A percentile compares a stretch with the other conserved stretches of the same genome.
Evolutionary conservation across 441 rosid genomes (phyloP).

Genomic region (Pelargonium fulgidum): DNA sequence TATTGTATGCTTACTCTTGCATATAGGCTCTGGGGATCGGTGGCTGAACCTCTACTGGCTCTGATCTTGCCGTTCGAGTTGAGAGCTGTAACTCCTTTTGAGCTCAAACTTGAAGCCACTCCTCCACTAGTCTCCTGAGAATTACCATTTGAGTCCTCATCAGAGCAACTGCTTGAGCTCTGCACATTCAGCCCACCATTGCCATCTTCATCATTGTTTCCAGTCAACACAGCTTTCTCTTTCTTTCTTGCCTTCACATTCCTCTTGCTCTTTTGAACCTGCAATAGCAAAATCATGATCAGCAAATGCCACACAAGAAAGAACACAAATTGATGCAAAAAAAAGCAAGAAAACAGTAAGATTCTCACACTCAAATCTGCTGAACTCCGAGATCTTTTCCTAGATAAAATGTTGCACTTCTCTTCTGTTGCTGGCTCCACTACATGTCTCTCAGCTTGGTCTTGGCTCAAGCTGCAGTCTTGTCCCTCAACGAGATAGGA

Average conservation of each 20-base stretch:
- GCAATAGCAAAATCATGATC: conserved; percentile 4
- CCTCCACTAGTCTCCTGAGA: conserved; percentile 41
- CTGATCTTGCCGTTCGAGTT: conserved; percentile 49
- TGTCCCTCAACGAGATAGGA: conserved; percentile 37
- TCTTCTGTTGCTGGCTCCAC: conserved; percentile 15
- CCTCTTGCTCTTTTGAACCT: conserved; percentile 40
- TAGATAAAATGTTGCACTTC: conserved; percentile 29
- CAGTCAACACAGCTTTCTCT: conserved; percentile 28
- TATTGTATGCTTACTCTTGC: conserved; percentile 42
- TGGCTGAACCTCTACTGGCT: conserved; percentile 58
- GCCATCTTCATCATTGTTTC: conserved; percentile 33
- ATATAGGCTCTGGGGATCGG: conserved; percentile 72
- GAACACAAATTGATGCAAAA: background rate
- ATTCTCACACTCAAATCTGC: conserved; percentile 40
- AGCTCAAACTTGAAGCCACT: conserved; percentile 24
- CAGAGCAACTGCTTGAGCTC: conserved; percentile 47
- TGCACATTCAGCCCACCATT: conserved; percentile 25
- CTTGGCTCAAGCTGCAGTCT: conserved; percentile 25
- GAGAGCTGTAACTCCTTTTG: conserved; percentile 31
- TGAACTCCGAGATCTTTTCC: conserved; percentile 37
- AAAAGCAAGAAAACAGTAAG: background rate
- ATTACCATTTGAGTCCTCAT: conserved; percentile 45
- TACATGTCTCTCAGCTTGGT: conserved; percentile 2
- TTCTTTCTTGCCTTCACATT: conserved; percentile 39
- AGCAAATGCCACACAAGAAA: background rate